Percentiles rank a stretch among this genome's conserved stretches.
Conservation (phyloP, 2,329 filamentous ascomycete species). For the Aspergillus japonicus region DNA sequence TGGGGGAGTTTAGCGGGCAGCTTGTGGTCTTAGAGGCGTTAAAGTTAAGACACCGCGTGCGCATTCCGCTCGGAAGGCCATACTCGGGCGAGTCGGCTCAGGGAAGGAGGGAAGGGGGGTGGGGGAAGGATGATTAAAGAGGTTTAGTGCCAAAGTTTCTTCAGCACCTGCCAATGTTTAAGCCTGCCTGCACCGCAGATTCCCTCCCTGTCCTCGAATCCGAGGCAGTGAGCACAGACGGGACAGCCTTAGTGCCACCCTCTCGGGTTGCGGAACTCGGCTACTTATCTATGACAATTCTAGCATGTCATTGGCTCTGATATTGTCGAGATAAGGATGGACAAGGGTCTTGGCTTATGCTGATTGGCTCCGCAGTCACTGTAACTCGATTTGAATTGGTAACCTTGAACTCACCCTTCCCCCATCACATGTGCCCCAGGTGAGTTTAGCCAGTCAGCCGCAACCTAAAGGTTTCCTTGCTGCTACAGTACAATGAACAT, state of each 20-base stretch:
- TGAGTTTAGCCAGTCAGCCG: neutral
- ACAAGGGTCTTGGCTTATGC: neutral
- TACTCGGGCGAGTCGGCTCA: neutral
- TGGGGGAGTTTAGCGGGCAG: neutral
- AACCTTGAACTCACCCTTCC: neutral
- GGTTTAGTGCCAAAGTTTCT: neutral
- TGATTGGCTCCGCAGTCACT: neutral
- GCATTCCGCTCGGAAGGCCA: neutral
- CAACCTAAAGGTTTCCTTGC: neutral
- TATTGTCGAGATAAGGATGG: neutral
- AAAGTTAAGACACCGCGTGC: neutral
- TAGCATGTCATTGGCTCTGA: neutral
- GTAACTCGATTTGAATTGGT: neutral
- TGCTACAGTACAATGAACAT: neutral
- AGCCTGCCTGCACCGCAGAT: neutral
- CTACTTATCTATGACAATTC: neutral
- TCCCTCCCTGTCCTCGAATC: neutral
- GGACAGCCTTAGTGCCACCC: neutral
- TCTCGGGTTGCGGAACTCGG: neutral
- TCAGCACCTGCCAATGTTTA: neutral
- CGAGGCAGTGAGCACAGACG: neutral
- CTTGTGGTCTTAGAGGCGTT: neutral
- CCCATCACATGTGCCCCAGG: neutral
- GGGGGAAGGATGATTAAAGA: neutral
- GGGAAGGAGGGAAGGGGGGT: neutral